These are phyloP conservation scores for Penicillium egyptiacum DNA, from an alignment of 495 filamentous ascomycete genomes.

Conservation along the genomic window DNA sequence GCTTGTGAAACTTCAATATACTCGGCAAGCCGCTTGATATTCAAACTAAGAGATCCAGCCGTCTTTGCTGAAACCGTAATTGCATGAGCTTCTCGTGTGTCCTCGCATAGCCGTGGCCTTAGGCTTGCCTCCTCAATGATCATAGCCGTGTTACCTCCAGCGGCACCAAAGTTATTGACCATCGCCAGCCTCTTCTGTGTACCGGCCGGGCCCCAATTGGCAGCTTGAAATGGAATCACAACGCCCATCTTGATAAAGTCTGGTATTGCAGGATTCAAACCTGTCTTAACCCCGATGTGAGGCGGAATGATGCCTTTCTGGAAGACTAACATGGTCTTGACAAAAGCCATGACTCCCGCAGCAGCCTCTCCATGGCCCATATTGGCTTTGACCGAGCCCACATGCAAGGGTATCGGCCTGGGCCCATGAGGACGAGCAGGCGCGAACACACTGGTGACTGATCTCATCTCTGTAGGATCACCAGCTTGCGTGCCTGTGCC, in stretches of 20 bases:
- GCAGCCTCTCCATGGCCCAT: too few species aligned
- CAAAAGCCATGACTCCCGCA: too few species aligned
- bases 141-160: constrained; percentile 36
- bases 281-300: constrained; percentile 41
- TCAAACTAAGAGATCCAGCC: constrained; percentile 33
- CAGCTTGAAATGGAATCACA: constrained; percentile 17
- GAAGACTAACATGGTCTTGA: too few species aligned
- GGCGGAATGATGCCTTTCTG: constrained; percentile 14
- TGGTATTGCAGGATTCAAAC: background rate
- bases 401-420: too few species aligned
- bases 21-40: constrained; percentile 24
- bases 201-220: background rate
- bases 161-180: constrained; percentile 41
- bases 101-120: constrained; percentile 12
- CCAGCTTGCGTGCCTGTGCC: too few species aligned
- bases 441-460: too few species aligned
- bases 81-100: constrained; percentile 13
- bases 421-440: too few species aligned
- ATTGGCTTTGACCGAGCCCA: too few species aligned
- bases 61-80: constrained; percentile 39
- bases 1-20: constrained; percentile 1
- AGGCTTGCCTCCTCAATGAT: constrained; percentile 30
- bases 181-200: constrained; percentile 7
- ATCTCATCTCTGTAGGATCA: too few species aligned
- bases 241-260: constrained; percentile 34